Evolutionary conservation across 192 early-diverging fungal genomes (phyloP).

Genomic region (Gaertneriomyces sp.): DNA sequence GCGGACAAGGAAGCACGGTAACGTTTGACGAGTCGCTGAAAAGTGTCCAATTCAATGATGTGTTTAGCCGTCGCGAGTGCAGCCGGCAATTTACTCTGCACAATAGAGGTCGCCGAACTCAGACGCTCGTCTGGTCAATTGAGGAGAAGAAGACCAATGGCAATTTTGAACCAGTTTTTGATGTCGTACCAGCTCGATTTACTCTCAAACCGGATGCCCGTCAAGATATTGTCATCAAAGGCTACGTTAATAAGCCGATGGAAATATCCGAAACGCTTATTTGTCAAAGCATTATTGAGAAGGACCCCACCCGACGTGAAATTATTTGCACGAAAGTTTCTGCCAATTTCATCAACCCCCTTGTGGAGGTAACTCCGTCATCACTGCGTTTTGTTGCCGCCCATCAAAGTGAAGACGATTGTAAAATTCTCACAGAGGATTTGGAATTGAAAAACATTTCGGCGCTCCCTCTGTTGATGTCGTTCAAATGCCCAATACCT

Average conservation of each 20-base stretch:
- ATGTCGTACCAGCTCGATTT: slow-evolving; percentile 50
- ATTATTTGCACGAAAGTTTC: slow-evolving; percentile 39
- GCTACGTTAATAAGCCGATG: slow-evolving; percentile 39
- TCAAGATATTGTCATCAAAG: slow-evolving; percentile 47
- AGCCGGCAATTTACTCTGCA: slow-evolving; percentile 38
- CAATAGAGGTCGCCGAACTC: slow-evolving; percentile 52
- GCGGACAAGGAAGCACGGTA: slow-evolving; percentile 55
- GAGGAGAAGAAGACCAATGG: slow-evolving; percentile 30
- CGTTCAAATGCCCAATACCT: slow-evolving; percentile 44
- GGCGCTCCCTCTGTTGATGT: slow-evolving; percentile 40
- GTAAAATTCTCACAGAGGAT: slow-evolving; percentile 31
- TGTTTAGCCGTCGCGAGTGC: slow-evolving; percentile 59
- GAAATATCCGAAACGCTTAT: slow-evolving; percentile 40
- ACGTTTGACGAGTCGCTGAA: slow-evolving; percentile 45
- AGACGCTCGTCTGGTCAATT: slow-evolving; percentile 46
- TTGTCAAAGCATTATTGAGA: slow-evolving; percentile 50
- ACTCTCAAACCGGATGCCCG: slow-evolving; percentile 42
- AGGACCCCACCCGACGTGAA: slow-evolving; percentile 47
- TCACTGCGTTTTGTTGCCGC: slow-evolving; percentile 45
- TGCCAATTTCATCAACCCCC: slow-evolving; percentile 57
- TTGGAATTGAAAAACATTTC: slow-evolving; percentile 49
- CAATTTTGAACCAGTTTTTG: slow-evolving; percentile 34
- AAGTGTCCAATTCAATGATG: slow-evolving; percentile 49
- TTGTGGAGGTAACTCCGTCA: slow-evolving; percentile 41
- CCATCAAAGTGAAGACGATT: slow-evolving; percentile 44